phyloP scores from a whole-genome alignment of 1,139 yeast genomes.

The Blastobotrys proliferans region DNA sequence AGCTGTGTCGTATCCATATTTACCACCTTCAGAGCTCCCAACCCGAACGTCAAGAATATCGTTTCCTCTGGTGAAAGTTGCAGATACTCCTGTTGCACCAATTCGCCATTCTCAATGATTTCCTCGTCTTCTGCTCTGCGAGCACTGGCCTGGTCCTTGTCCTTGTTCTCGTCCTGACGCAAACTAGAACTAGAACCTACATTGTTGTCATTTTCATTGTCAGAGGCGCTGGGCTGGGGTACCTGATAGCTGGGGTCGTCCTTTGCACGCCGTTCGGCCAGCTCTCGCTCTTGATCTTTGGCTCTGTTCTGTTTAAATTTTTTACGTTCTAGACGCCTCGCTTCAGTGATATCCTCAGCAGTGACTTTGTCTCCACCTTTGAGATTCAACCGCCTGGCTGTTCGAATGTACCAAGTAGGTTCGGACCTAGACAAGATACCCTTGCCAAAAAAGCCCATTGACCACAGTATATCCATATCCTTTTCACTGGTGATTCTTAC shows the following conservation, averaged over 20 bases:
- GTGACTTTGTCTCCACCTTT: slow-evolving; percentile 35
- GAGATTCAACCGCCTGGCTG: slow-evolving; percentile 48
- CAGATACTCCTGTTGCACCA: slow-evolving; percentile 55
- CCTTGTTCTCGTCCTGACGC: slow-evolving; percentile 15
- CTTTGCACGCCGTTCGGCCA: slow-evolving; percentile 25
- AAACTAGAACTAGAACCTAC: no score
- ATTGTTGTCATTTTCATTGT: slow-evolving; percentile 11
- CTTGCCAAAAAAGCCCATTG: slow-evolving; percentile 88
- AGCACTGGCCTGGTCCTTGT: slow-evolving; percentile 15
- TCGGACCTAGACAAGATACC: slow-evolving; percentile 87
- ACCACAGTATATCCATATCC: slow-evolving; percentile 67
- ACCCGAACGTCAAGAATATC: slow-evolving; percentile 56
- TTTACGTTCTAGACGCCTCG: slow-evolving; percentile 68
- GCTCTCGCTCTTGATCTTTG: slow-evolving; percentile 32
- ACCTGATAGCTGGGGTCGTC: slow-evolving; percentile 17
- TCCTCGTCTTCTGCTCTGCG: slow-evolving; percentile 23
- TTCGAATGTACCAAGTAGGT: slow-evolving; percentile 80
- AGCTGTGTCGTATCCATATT: slow-evolving; percentile 18
- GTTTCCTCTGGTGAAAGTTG: slow-evolving; percentile 78
- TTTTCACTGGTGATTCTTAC: slow-evolving; percentile 37
- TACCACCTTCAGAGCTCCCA: slow-evolving; percentile 41
- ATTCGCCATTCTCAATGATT: slow-evolving; percentile 38
- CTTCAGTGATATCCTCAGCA: slow-evolving; percentile 73
- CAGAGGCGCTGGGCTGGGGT: slow-evolving; percentile 11
- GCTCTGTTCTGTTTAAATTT: slow-evolving; percentile 61